These are phyloP conservation scores for Artemisia annua DNA, from an alignment of 129 eudicot genomes.

Conservation along the genomic window DNA sequence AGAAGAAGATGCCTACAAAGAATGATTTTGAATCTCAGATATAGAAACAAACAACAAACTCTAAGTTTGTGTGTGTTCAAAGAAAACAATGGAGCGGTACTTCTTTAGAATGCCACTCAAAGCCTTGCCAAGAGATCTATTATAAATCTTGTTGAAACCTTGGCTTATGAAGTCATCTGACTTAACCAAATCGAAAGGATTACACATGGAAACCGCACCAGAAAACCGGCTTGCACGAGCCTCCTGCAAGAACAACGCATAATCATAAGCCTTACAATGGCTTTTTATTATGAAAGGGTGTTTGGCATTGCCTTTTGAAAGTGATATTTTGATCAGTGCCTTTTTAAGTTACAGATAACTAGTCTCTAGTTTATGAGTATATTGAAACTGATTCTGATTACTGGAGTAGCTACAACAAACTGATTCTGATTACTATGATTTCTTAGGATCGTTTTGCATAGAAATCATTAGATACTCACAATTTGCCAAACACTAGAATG, in stretches of 20 bases:
- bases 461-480: too few relatives aligned
- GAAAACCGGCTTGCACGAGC: conserved; percentile 60
- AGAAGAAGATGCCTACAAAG: conserved; percentile 64
- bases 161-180: conserved; percentile 71
- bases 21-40: conserved; percentile 4
- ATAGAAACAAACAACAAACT: neutral
- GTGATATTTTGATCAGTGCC: too few relatives aligned
- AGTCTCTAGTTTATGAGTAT: too few relatives aligned
- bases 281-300: neutral
- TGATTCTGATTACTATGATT: too few relatives aligned
- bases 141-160: conserved; percentile 71
- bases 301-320: too few relatives aligned
- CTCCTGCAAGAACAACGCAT: conserved; percentile 47
- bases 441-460: too few relatives aligned
- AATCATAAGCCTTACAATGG: neutral
- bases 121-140: conserved; percentile 64
- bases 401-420: too few relatives aligned
- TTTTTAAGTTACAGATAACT: too few relatives aligned
- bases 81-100: conserved; percentile 27
- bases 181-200: conserved; percentile 75
- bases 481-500: too few relatives aligned
- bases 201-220: conserved; percentile 83
- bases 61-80: neutral
- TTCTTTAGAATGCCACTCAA: conserved; percentile 66
- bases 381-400: too few relatives aligned